Evolutionary conservation across 805 yeast species (phyloP).

Genomic region (Teunomyces atbi): DNA sequence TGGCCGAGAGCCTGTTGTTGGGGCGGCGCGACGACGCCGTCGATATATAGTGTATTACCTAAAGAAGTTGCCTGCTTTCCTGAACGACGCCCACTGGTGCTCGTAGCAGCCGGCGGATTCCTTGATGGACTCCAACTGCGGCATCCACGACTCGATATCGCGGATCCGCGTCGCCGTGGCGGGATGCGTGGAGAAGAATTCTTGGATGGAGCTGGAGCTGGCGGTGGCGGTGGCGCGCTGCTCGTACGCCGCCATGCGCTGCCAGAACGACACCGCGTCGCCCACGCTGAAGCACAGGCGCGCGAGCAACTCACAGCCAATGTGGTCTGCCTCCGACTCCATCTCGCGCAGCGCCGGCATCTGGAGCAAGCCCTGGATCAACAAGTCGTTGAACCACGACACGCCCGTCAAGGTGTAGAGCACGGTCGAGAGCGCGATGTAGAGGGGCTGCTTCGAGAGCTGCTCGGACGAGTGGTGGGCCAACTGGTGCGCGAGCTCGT

Average conservation of each 20-base stretch:
- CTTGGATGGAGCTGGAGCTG: slow-evolving; percentile 36
- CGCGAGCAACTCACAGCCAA: slow-evolving; percentile 90
- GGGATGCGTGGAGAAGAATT: slow-evolving; percentile 87
- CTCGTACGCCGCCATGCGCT: slow-evolving; percentile 59
- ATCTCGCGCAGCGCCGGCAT: slow-evolving; percentile 88
- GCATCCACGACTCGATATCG: slow-evolving; percentile 68
- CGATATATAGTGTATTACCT: slow-evolving; percentile 7
- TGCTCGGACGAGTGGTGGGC: slow-evolving; percentile 91
- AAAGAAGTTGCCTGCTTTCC: slow-evolving; percentile 8
- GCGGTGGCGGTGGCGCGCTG: slow-evolving; percentile 28
- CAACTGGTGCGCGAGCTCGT: slow-evolving; percentile 91
- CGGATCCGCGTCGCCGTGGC: slow-evolving; percentile 68
- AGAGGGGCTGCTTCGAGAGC: slow-evolving; percentile 72
- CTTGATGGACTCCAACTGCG: slow-evolving; percentile 47
- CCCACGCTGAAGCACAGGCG: slow-evolving; percentile 81
- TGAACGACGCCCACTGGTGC: slow-evolving; percentile 17
- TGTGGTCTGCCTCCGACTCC: slow-evolving; percentile 96
- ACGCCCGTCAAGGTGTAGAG: slow-evolving; percentile 65
- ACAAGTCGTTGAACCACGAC: slow-evolving; percentile 47
- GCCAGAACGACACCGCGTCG: slow-evolving; percentile 78
- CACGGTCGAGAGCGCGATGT: slow-evolving; percentile 50
- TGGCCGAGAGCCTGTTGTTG: slow-evolving; percentile 5
- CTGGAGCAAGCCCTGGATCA: slow-evolving; percentile 55
- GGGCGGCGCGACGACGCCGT: slow-evolving; percentile 11
- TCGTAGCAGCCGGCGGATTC: slow-evolving; percentile 42